Conservation (phyloP, 2,329 filamentous ascomycete genomes). For the Onygena corvina region DNA sequence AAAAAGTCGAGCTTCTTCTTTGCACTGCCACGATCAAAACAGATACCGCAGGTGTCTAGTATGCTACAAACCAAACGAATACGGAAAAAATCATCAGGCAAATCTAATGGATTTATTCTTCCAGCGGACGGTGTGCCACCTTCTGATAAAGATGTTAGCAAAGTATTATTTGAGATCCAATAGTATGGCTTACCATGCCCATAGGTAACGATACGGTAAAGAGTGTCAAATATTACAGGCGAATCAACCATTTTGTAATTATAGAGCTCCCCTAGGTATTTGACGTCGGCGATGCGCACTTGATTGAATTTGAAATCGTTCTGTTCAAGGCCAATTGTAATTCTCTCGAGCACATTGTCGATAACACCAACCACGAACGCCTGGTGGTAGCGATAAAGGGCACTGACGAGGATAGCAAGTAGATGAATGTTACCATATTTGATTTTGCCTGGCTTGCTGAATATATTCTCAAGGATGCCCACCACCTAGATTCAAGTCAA, state of each 20-base stretch:
- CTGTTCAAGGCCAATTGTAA: constrained; percentile 76
- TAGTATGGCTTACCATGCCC: constrained; percentile 50
- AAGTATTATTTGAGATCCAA: background rate
- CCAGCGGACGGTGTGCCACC: constrained; percentile 70
- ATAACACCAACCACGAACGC: constrained; percentile 84
- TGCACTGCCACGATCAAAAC: constrained; percentile 82
- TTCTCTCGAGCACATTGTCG: constrained; percentile 79
- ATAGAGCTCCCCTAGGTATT: constrained; percentile 91
- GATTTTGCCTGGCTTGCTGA: constrained; percentile 91
- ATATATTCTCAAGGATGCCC: constrained; percentile 71
- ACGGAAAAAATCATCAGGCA: constrained; percentile 90
- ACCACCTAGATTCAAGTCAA: constrained; percentile 44
- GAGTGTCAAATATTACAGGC: constrained; percentile 82
- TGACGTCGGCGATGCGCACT: constrained; percentile 84
- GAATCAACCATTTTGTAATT: constrained; percentile 97
- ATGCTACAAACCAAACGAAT: constrained; percentile 81
- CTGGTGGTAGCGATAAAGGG: constrained; percentile 82
- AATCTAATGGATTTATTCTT: constrained; percentile 63
- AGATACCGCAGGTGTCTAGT: constrained; percentile 89
- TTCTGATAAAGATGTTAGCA: constrained; percentile 31
- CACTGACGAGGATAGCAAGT: constrained; percentile 76
- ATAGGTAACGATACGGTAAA: constrained; percentile 90
- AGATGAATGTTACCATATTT: constrained; percentile 96
- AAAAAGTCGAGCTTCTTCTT: constrained; percentile 99
- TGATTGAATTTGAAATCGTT: constrained; percentile 98